phyloP scores from a whole-genome alignment of 2,329 filamentous ascomycete genomes.

The Fusarium avenaceum region DNA sequence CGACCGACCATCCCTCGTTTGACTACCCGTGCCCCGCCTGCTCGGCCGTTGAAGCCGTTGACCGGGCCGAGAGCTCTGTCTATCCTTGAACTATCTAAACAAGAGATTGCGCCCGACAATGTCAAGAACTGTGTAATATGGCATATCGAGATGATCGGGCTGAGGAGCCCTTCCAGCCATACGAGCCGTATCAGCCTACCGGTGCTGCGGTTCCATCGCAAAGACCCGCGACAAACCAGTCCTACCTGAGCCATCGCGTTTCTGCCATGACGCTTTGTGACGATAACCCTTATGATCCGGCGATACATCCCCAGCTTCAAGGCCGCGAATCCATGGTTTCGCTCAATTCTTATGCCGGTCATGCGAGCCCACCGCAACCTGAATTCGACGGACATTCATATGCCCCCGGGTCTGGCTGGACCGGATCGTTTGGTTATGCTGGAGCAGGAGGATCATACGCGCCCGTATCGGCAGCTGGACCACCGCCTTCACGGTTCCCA shows the following conservation, averaged over 20 bases:
- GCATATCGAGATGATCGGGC: constrained; percentile 50
- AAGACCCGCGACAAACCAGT: constrained; percentile 24
- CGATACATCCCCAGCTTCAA: constrained; percentile 46
- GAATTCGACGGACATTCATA: constrained; percentile 42
- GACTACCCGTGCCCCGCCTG: constrained; percentile 30
- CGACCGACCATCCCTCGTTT: constrained; percentile 11
- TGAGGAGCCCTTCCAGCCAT: constrained; percentile 48
- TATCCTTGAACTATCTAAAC: not conserved
- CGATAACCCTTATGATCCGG: constrained; percentile 48
- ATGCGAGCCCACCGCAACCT: constrained; percentile 31
- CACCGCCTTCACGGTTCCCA: constrained; percentile 37
- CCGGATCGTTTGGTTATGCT: constrained; percentile 50
- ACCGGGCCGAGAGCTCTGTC: not conserved
- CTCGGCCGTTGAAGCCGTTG: constrained; percentile 15
- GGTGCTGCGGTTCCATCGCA: constrained; percentile 18
- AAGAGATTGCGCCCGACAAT: constrained; percentile 38
- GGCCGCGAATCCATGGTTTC: constrained; percentile 58
- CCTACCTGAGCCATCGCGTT: constrained; percentile 50
- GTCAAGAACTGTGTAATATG: constrained; percentile 47
- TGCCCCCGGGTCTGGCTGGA: constrained; percentile 43
- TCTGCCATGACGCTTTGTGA: constrained; percentile 55
- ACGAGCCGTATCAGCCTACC: constrained; percentile 36
- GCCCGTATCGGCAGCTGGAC: constrained; percentile 45
- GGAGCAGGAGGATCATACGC: constrained; percentile 48
- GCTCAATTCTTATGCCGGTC: constrained; percentile 52